Evolutionary conservation across 495 filamentous ascomycete species (phyloP).

Genomic region (Aspergillus nidulans): DNA sequence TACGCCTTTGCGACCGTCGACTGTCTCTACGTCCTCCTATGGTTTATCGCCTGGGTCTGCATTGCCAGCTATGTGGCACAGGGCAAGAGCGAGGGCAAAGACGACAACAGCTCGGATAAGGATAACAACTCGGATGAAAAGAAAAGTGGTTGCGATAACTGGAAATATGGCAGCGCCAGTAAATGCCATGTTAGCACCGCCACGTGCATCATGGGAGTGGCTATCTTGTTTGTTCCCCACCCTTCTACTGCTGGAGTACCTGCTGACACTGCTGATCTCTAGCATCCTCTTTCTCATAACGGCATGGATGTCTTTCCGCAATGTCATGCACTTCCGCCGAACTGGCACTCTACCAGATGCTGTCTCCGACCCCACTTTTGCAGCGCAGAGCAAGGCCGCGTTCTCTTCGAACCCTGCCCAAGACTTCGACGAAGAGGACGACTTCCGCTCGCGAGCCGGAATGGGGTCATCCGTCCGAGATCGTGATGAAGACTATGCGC

Average conservation of each 20-base stretch:
- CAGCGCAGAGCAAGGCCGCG: constrained; percentile 45
- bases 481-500: constrained; percentile 44
- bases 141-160: constrained; percentile 44
- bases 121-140: constrained; percentile 11
- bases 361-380: constrained; percentile 48
- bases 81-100: constrained; percentile 39
- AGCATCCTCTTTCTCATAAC: constrained; percentile 75
- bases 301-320: constrained; percentile 70
- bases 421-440: constrained; percentile 47
- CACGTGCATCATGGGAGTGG: constrained; percentile 70
- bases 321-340: constrained; percentile 70
- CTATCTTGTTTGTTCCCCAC: constrained; percentile 65
- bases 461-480: constrained; percentile 33
- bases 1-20: constrained; percentile 79
- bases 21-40: constrained; percentile 67
- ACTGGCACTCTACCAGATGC: constrained; percentile 72
- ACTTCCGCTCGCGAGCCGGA: constrained; percentile 42
- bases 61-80: constrained; percentile 65
- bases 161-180: constrained; percentile 47
- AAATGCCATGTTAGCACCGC: constrained; percentile 73
- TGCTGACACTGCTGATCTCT: constrained; percentile 12
- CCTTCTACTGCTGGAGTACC: not conserved
- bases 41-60: constrained; percentile 78
- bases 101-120: constrained; percentile 9
- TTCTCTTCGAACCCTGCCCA: constrained; percentile 48